Percentiles rank a stretch among this genome's conserved stretches.
These are phyloP conservation scores for Aschersonia sp. DNA, from an alignment of 2,329 filamentous ascomycete species.

Conservation along the genomic window DNA sequence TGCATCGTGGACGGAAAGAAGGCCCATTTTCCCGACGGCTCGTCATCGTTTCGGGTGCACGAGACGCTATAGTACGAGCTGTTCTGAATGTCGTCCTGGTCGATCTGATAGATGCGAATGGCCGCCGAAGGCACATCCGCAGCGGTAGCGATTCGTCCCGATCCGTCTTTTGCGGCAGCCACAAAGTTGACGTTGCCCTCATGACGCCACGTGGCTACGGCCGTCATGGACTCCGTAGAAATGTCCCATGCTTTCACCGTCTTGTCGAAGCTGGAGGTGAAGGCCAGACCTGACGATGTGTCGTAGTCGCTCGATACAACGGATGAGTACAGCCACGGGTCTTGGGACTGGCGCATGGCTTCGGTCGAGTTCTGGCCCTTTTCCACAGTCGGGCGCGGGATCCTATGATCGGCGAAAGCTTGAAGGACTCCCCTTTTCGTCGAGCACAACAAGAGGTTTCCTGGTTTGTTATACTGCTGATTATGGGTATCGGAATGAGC, in stretches of 20 bases:
- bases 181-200: slow-evolving; percentile 49
- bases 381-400: slow-evolving; percentile 35
- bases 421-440: slow-evolving; percentile 25
- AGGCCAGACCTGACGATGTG: slow-evolving; percentile 26
- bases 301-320: slow-evolving; percentile 48
- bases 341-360: slow-evolving; percentile 43
- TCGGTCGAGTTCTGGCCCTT: slow-evolving; percentile 39
- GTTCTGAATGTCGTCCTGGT: slow-evolving; percentile 17
- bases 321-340: slow-evolving; percentile 49
- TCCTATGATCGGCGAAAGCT: slow-evolving; percentile 41
- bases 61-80: slow-evolving; percentile 25
- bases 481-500: slow-evolving; percentile 48
- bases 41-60: slow-evolving; percentile 21
- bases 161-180: slow-evolving; percentile 30
- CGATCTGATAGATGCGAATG: slow-evolving; percentile 40
- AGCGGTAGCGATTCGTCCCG: slow-evolving; percentile 41
- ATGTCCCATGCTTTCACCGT: slow-evolving; percentile 46
- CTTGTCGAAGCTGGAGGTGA: slow-evolving; percentile 46
- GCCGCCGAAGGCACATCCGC: slow-evolving; percentile 38
- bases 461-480: slow-evolving; percentile 51
- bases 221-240: slow-evolving; percentile 23
- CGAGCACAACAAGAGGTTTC: slow-evolving; percentile 44
- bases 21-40: slow-evolving; percentile 35
- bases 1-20: slow-evolving; percentile 50
- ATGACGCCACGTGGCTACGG: slow-evolving; percentile 36